phyloP scores from a whole-genome alignment of 1,284 basidiomycete species.

The Phylloboletellus chloephorus region DNA sequence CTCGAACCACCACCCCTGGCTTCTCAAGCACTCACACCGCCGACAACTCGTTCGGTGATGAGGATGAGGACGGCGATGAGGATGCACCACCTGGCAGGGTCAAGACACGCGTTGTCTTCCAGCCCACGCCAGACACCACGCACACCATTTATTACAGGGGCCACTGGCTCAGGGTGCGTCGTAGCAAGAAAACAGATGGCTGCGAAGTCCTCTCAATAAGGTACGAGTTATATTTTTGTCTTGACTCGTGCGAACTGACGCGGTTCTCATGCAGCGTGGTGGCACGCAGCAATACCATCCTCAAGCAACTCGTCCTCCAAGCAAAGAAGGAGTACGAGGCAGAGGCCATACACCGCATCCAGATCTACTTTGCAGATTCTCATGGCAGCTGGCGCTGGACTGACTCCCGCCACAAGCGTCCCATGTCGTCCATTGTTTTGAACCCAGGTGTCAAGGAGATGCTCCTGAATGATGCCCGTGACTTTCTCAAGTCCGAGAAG shows the following conservation, averaged over 20 bases:
- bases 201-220: constrained; percentile 72
- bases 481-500: constrained; percentile 77
- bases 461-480: constrained; percentile 71
- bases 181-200: constrained; percentile 60
- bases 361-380: constrained; percentile 82
- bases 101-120: constrained; percentile 76
- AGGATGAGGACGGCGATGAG: constrained; percentile 53
- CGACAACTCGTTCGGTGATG: constrained; percentile 60
- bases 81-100: constrained; percentile 54
- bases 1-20: constrained; percentile 52
- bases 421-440: constrained; percentile 73
- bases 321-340: constrained; percentile 83
- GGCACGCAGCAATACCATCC: constrained; percentile 69
- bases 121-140: constrained; percentile 76
- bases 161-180: constrained; percentile 72
- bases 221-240: constrained; percentile 33
- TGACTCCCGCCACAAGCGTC: constrained; percentile 74
- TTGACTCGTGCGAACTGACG: constrained; percentile 9
- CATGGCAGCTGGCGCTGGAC: constrained; percentile 82
- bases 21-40: constrained; percentile 43
- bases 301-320: constrained; percentile 80
- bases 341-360: constrained; percentile 74
- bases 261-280: constrained; percentile 50
- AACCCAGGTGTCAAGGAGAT: constrained; percentile 82
- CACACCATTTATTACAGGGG: constrained; percentile 79